Evolutionary conservation across 78 protist genomes (phyloP), one percentile per base, ranked within the genome.

Genomic region (Chrysochromulina parva): DNA sequence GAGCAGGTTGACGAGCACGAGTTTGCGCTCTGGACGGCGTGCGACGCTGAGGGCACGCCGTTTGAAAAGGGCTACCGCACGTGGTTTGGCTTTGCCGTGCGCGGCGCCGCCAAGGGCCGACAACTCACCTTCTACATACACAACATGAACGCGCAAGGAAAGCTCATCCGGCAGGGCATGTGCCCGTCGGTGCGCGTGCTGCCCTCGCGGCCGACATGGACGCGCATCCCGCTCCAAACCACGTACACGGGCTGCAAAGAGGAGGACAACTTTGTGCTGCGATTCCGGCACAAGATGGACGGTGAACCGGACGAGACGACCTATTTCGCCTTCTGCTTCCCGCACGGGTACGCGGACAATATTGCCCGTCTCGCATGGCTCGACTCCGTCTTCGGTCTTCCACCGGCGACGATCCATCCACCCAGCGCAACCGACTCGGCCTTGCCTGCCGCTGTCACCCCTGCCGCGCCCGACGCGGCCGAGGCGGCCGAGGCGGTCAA

Each of bases 251-350:
- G 85, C 82, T 22, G 52, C 66, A 66, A 81, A 5, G 91, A 71
- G 47, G 58, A 67, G 48, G 57, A 71, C 48, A 59, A 74, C 85
- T 88, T 88, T 58, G 54, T n/a, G 52, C 55, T 88, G 19, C 84
- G 57, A 6, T 88, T 69, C 87, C 24, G 60, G 22, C 71, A 58
- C 73, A 67, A 59, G 52, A 62, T 59, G 50, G 20, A n/a, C 20
- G 5, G 76, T 48, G 28, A 22, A 13, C 76, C n/a, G 50, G 76
- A 48, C 50, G 14, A 67, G 22, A 3, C 76, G 48, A 28, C 48
- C 86, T 60, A 50, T 69, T 92, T 92, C n/a, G 94, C 92, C 28
- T 88, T 81, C 66, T 17, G 62, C 67, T 62, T 48, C 47, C 94
- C 90, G 16, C 71, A 78, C 81, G 47, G 87, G 17, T 92, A 91